A percentile compares a stretch with the other conserved stretches of the same genome.
These are phyloP conservation scores for Sporothrix mexicana DNA, from an alignment of 2,329 filamentous ascomycete genomes.

Conservation along the genomic window DNA sequence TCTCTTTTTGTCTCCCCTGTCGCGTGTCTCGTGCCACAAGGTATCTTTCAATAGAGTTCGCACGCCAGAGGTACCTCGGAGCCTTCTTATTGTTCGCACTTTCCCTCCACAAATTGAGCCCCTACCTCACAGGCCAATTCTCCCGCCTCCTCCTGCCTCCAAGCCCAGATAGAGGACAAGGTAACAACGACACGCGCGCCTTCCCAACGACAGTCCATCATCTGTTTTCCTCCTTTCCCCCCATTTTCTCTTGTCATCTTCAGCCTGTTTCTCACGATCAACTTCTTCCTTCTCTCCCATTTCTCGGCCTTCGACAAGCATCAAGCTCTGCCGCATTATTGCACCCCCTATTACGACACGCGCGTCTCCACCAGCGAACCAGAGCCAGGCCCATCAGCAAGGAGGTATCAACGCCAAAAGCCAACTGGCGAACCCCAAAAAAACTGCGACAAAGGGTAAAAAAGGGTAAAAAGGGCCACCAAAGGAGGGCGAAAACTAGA, in stretches of 20 bases:
- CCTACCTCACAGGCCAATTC: conserved; percentile 11
- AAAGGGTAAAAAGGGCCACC: not conserved
- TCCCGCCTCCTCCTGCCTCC: conserved; percentile 23
- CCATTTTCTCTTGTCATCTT: not conserved
- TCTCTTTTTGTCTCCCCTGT: conserved; percentile 27
- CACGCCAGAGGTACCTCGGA: not conserved
- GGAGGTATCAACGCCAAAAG: not conserved
- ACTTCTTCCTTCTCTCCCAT: not conserved
- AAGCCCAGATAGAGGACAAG: not conserved
- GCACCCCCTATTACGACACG: conserved; percentile 10
- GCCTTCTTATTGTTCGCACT: conserved; percentile 1
- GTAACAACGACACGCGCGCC: conserved; percentile 16
- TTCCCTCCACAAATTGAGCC: not conserved
- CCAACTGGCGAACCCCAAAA: conserved; percentile 5
- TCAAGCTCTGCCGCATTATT: not conserved
- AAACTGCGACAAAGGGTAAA: conserved; percentile 4
- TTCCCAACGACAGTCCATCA: conserved; percentile 17
- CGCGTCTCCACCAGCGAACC: conserved; percentile 25
- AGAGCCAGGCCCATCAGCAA: conserved; percentile 7
- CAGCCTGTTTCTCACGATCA: conserved; percentile 11
- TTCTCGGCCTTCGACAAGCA: not conserved
- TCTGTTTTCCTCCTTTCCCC: not conserved
- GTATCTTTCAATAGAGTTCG: not conserved
- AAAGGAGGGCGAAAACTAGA: conserved; percentile 24
- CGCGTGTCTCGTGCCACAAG: conserved; percentile 28